Percentiles rank a stretch among this genome's conserved stretches.
Evolutionary conservation across 2,329 filamentous ascomycete genomes (phyloP).

Genomic region (Paraphaeosphaeria sporulosa): DNA sequence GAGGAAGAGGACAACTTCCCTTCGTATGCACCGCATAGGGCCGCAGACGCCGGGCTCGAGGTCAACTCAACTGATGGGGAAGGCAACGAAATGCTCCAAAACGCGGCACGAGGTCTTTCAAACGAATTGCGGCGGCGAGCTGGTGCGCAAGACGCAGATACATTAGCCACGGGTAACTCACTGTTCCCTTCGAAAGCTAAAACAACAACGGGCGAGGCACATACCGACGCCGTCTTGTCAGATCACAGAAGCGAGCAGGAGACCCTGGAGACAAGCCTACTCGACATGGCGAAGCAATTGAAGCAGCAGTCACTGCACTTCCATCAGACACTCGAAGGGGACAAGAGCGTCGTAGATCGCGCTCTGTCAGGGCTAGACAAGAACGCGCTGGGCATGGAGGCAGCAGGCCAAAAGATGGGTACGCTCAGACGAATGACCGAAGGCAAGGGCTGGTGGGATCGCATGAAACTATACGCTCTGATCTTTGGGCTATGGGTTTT

Average conservation of each 20-base stretch:
- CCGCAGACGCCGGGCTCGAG: slow-evolving; percentile 43
- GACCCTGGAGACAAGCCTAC: slow-evolving; percentile 78
- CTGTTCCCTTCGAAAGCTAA: slow-evolving; percentile 50
- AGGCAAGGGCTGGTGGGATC: slow-evolving; percentile 85
- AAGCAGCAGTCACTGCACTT: slow-evolving; percentile 79
- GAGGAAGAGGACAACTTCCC: slow-evolving; percentile 53
- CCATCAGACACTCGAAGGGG: slow-evolving; percentile 73
- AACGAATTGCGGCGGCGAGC: slow-evolving; percentile 45
- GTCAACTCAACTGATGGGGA: slow-evolving; percentile 32
- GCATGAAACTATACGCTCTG: slow-evolving; percentile 83
- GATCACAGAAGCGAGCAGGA: slow-evolving; percentile 85
- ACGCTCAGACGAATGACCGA: slow-evolving; percentile 81
- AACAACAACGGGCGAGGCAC: slow-evolving; percentile 36
- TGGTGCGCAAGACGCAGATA: slow-evolving; percentile 29
- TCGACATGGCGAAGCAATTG: slow-evolving; percentile 78
- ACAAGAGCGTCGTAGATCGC: slow-evolving; percentile 73
- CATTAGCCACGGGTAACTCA: slow-evolving; percentile 44
- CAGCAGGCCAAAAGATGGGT: slow-evolving; percentile 79
- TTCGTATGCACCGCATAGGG: slow-evolving; percentile 52
- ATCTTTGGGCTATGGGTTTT: slow-evolving; percentile 84
- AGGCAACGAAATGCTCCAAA: slow-evolving; percentile 43
- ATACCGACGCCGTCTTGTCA: slow-evolving; percentile 73
- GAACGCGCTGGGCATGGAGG: slow-evolving; percentile 78
- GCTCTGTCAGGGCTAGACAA: slow-evolving; percentile 79
- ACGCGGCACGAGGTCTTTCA: slow-evolving; percentile 43